Evolutionary conservation across 1,139 yeast species (phyloP).

Genomic region (Geotrichum europaeum): DNA sequence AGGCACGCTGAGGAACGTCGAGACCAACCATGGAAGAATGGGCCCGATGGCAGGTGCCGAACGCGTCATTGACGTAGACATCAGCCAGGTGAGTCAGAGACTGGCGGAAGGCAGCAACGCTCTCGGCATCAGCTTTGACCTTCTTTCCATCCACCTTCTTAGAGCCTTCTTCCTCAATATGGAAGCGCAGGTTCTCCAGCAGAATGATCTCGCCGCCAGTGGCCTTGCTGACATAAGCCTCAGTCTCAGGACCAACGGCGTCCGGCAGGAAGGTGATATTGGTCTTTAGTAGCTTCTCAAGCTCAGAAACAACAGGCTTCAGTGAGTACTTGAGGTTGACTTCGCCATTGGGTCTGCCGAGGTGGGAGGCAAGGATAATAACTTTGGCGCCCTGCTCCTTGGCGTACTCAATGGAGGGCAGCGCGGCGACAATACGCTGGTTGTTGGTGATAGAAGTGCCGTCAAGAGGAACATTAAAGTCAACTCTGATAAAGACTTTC

Average conservation of each 20-base stretch:
- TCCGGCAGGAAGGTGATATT: slow-evolving; percentile 74
- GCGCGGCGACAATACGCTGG: slow-evolving; percentile 96
- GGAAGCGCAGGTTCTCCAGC: slow-evolving; percentile 94
- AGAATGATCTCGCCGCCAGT: slow-evolving; percentile 67
- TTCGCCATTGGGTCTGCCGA: slow-evolving; percentile 98
- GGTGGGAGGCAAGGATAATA: slow-evolving; percentile 85
- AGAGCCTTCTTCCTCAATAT: slow-evolving; percentile 93
- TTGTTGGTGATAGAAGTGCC: slow-evolving; percentile 95
- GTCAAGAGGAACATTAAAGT: slow-evolving; percentile 95
- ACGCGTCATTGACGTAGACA: slow-evolving; percentile 94
- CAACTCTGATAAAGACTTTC: slow-evolving; percentile 91
- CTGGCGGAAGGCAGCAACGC: slow-evolving; percentile 76
- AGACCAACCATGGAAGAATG: slow-evolving; percentile 98
- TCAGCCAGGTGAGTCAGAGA: slow-evolving; percentile 87
- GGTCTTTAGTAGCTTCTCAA: slow-evolving; percentile 63
- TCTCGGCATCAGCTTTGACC: slow-evolving; percentile 80
- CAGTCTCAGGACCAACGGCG: slow-evolving; percentile 85
- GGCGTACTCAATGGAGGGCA: slow-evolving; percentile 93
- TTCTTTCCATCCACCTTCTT: slow-evolving; percentile 83
- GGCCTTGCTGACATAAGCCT: slow-evolving; percentile 64
- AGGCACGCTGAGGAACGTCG: slow-evolving; percentile 87
- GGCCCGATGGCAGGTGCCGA: slow-evolving; percentile 99
- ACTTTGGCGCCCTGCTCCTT: slow-evolving; percentile 82
- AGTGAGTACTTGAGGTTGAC: slow-evolving; percentile 74
- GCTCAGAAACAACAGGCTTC: slow-evolving; percentile 85